Conservation (phyloP, 2,329 filamentous ascomycete species). For the Didymella exigua region DNA sequence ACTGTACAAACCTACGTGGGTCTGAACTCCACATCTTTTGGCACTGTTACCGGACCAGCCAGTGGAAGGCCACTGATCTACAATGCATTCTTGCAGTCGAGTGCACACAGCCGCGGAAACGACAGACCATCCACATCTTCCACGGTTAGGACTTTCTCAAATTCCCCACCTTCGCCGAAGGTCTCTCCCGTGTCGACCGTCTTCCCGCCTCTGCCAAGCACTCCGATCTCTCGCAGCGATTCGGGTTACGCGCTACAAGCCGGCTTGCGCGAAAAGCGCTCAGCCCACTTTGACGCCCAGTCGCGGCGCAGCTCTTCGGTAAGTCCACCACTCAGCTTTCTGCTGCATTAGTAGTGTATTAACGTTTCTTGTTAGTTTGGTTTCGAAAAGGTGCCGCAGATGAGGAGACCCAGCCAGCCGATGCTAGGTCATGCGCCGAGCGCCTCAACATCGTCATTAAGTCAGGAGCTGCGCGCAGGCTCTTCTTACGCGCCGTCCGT, state of each 20-base stretch:
- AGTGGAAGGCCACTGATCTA: slow-evolving; percentile 71
- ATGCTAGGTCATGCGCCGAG: slow-evolving; percentile 71
- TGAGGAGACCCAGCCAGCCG: slow-evolving; percentile 68
- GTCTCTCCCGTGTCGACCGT: slow-evolving; percentile 77
- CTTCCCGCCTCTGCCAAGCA: slow-evolving; percentile 77
- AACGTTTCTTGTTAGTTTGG: slow-evolving; percentile 63
- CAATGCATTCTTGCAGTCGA: slow-evolving; percentile 86
- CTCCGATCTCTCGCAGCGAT: slow-evolving; percentile 85
- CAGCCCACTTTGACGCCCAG: slow-evolving; percentile 71
- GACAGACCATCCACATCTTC: slow-evolving; percentile 70
- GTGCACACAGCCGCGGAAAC: slow-evolving; percentile 64
- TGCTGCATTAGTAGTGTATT: slow-evolving; percentile 22
- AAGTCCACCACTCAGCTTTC: slow-evolving; percentile 14
- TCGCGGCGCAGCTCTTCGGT: slow-evolving; percentile 11
- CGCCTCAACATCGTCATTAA: slow-evolving; percentile 69
- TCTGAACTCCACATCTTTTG: slow-evolving; percentile 88
- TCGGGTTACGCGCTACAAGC: slow-evolving; percentile 87
- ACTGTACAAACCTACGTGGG: slow-evolving; percentile 84
- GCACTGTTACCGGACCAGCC: slow-evolving; percentile 63
- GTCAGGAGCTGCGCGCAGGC: slow-evolving; percentile 56
- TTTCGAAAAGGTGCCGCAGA: slow-evolving; percentile 69
- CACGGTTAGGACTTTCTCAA: slow-evolving; percentile 43
- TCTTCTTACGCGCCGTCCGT: slow-evolving; percentile 76
- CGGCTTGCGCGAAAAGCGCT: slow-evolving; percentile 90
- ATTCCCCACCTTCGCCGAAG: slow-evolving; percentile 63